Base-by-base conservation (phyloP, 306 rosid genomes). In the Luffa acutangula region DNA sequence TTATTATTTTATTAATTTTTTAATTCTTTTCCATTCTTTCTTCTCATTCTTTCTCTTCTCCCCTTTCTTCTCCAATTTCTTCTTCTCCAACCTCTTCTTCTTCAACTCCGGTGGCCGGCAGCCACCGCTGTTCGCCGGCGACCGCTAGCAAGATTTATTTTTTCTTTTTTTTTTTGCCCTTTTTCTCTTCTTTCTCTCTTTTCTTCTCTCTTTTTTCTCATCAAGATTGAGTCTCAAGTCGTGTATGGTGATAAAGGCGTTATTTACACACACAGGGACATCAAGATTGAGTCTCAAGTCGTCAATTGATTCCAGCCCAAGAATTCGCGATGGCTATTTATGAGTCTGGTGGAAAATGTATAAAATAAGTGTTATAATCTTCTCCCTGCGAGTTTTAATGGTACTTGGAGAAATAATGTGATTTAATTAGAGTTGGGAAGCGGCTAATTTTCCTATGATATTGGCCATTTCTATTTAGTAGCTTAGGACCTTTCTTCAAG, bases 171-270 rank as follows among this genome's bases (percentile, higher is more conserved):
- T n/a, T n/a, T n/a, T n/a, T n/a, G n/a, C n/a, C n/a, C n/a, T 25
- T 25, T 25, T 25, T 25, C 1, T 25, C 31, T 25, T 25, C 31
- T 25, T 25, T 25, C 31, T 25, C 31, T 25, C 31, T 25, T 25
- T 25, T 25, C 31, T 25, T 25, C 31, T 25, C 31, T 25, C 31
- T 25, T 25, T 25, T 25, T 25, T 25, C 31, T 25, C 31, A 25
- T 25, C 31, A 25, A 25, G 31, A 25, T 25, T 25, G 31, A 25
- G 31, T 25, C 31, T 25, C 97, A 95, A 77, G 85, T 90, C 36
- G 97, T 95, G 73, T 85, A 87, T 75, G 99, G 99, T 48, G 99
- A 95, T 79, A 91, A 86, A 85, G 86, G 80, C 48, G n/a, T 93
- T 42, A 86, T 43, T 42, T 93, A 93, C 86, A 91, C 91, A 25